These are phyloP conservation scores for Pseudoneurospora amorphoporcata DNA, from an alignment of 495 filamentous ascomycete genomes.

Conservation along the genomic window DNA sequence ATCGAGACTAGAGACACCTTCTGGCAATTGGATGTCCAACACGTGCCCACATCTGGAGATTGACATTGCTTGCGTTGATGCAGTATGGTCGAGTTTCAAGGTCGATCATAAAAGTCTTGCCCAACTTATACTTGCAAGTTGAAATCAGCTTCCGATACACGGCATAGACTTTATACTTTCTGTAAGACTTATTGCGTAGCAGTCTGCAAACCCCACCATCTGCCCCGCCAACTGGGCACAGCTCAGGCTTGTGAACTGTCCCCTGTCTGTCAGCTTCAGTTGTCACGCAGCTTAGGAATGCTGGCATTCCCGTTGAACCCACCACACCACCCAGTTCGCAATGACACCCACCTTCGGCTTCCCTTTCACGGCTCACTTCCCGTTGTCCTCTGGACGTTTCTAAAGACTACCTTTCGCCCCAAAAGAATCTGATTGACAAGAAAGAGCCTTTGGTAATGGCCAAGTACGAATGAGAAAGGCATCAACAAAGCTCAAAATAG, in stretches of 20 bases:
- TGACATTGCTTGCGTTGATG: too few species aligned
- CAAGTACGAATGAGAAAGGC: neutral
- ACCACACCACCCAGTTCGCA: neutral
- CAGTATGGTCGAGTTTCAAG: neutral
- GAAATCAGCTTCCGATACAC: neutral
- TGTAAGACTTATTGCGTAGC: neutral
- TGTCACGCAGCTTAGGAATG: neutral
- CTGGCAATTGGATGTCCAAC: neutral
- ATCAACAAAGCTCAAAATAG: too few species aligned
- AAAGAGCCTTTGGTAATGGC: neutral
- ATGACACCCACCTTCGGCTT: neutral
- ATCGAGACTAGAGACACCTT: neutral
- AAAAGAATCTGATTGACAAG: neutral
- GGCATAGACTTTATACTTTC: neutral
- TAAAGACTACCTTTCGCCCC: neutral
- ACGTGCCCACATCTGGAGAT: too few species aligned
- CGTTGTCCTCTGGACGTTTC: neutral
- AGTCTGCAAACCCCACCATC: neutral
- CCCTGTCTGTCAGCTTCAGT: neutral
- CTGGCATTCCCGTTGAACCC: neutral
- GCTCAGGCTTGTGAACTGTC: neutral
- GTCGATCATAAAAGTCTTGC: neutral
- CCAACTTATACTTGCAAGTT: neutral
- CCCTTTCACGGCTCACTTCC: neutral
- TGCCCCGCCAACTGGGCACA: neutral